Evolutionary conservation across 495 filamentous ascomycete species (phyloP).

Genomic region (Zalerion maritima): DNA sequence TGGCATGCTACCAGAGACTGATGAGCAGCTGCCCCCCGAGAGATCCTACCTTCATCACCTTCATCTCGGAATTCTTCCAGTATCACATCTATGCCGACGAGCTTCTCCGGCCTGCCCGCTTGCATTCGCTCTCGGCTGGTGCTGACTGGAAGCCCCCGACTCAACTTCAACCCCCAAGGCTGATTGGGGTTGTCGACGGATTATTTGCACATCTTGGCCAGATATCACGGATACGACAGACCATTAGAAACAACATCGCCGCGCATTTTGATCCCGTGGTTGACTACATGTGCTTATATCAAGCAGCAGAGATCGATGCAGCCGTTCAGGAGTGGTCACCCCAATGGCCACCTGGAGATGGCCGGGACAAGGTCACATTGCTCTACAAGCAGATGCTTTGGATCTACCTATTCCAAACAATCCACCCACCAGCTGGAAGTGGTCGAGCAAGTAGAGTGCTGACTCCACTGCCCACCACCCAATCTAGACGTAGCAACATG

Average conservation of each 20-base stretch:
- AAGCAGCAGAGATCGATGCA: conserved; percentile 64
- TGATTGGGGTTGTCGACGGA: conserved; percentile 79
- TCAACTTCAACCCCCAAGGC: conserved; percentile 60
- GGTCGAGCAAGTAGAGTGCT: too few species aligned
- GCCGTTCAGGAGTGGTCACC: conserved; percentile 66
- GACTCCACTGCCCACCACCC: too few species aligned
- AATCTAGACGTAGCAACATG: too few species aligned
- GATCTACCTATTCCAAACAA: conserved; percentile 79
- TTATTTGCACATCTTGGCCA: conserved; percentile 68
- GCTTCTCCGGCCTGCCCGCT: conserved; percentile 51
- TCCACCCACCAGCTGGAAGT: conserved; percentile 45
- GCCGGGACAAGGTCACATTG: conserved; percentile 60
- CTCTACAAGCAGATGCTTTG: conserved; percentile 84
- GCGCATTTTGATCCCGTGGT: conserved; percentile 52
- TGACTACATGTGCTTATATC: conserved; percentile 57
- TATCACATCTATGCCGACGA: conserved; percentile 79
- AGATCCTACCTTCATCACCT: conserved; percentile 54
- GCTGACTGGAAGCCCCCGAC: conserved; percentile 52
- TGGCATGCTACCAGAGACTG: conserved; percentile 59
- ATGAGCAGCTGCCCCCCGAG: conserved; percentile 44
- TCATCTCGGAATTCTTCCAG: conserved; percentile 86
- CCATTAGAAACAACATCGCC: conserved; percentile 51
- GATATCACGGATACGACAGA: conserved; percentile 65
- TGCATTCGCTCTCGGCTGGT: conserved; percentile 36
- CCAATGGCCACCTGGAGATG: conserved; percentile 50